Evolutionary conservation across 1,284 basidiomycete species (phyloP), one percentile per base, ranked within the genome.

Genomic region (Tilletia indica): DNA sequence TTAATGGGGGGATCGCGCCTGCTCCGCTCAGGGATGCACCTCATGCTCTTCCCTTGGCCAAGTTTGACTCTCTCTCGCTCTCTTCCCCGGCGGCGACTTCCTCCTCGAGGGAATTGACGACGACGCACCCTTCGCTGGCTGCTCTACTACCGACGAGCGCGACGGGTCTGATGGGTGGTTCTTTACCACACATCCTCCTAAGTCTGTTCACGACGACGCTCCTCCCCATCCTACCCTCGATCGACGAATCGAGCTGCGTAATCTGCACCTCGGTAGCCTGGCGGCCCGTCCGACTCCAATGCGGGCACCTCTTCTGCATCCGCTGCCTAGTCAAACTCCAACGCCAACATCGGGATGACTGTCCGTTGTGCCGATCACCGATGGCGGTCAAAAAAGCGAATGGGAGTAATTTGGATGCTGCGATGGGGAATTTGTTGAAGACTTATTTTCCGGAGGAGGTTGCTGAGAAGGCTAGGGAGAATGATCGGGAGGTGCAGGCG

Each of bases 271-370:
- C 85, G 39, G 80, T 86, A 11, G 86, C 85, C 9, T 86, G 79
- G 78, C 73, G 82, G 25, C 79, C 83, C 9, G 93, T 98, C 70
- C 87, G 93, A 3, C 87, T 98, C 3, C 85, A 86, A 36, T 98
- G 95, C 78, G 88, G 90, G 0, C 95, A 97, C 84, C 86, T 96
- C n/a, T 97, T 97, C 85, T 97, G 94, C 78, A 92, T 89, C 71
- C 88, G 90, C 68, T 97, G 94, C 84, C 87, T 98, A 19, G 93
- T 94, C 67, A 97, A 97, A 86, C 91, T 98, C 89, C 95, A 98
- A 86, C 92, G 92, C 80, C 87, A 91, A 16, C 89, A 90, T 0
- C 90, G 91, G 78, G 89, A 87, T 12, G 87, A 91, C 75, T 98
- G 95, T 84, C 95, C 95, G 0, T 88, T 97, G 82, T 98, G 95